Conservation (phyloP, 2,329 filamentous ascomycete genomes). For the Pestalotiopsis sp. region DNA sequence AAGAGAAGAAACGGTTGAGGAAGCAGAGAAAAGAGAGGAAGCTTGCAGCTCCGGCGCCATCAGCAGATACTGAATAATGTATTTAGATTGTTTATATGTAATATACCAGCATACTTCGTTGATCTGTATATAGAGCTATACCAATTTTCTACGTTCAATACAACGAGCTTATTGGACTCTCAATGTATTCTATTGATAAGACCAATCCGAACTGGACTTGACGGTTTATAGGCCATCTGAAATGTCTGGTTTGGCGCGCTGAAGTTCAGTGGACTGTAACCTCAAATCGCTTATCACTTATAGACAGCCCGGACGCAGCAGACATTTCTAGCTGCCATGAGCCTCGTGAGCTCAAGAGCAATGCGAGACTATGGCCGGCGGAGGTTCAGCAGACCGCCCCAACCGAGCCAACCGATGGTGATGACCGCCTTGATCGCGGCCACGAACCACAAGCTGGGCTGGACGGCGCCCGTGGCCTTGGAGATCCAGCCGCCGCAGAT, state of each 20-base stretch:
- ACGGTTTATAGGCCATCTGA: too few relatives aligned
- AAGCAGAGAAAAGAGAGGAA: slow-evolving; percentile 45
- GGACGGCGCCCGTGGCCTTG: slow-evolving; percentile 39
- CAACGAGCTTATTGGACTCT: too few relatives aligned
- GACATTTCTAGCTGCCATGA: background rate
- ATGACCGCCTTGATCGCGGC: slow-evolving; percentile 43
- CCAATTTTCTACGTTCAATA: too few relatives aligned
- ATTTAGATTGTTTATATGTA: background rate
- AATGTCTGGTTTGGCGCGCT: too few relatives aligned
- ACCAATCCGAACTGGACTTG: too few relatives aligned
- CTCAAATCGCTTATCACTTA: too few relatives aligned
- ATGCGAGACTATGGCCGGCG: background rate
- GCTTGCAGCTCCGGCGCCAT: background rate
- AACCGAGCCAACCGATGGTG: slow-evolving; percentile 31
- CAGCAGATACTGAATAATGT: background rate
- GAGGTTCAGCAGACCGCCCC: slow-evolving; percentile 9
- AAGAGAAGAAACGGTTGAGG: slow-evolving; percentile 29
- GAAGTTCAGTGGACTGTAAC: too few relatives aligned
- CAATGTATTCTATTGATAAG: too few relatives aligned
- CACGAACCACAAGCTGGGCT: slow-evolving; percentile 45
- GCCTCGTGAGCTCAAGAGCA: background rate
- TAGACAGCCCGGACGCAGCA: background rate
- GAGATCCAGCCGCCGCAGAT: slow-evolving; percentile 49
- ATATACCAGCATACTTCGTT: background rate
- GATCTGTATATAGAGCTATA: too few relatives aligned